Base-by-base conservation (phyloP, 441 rosid species). In the Biscutella laevigata region DNA sequence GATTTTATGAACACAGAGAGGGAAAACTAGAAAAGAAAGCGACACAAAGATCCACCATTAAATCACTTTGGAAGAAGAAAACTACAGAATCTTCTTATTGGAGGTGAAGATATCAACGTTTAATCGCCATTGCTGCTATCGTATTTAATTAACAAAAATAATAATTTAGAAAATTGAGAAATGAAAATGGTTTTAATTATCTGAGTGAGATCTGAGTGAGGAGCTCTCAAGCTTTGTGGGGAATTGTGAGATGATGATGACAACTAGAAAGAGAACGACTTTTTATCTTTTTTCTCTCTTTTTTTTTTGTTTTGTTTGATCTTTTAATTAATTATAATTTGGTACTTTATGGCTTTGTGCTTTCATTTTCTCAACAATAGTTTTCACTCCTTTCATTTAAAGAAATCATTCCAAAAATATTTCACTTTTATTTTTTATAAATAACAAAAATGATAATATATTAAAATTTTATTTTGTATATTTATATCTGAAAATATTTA, bases 1-100 rank as follows among this genome's bases (percentile, higher is more conserved):
- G 4, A 14, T 16, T 45, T 59, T 28, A 24, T 22, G 68, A 57
- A 61, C 24, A 59, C 71, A 61, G 76, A 82, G 94, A 88, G 84
- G 85, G 91, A 82, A 79, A 79, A 55, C 75, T 69, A 77, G 71
- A 75, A 73, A 72, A 69, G 43, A 61, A 76, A 81, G 75, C 71
- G 71, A 67, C 57, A 59, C 51, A 59, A 39, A 45, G 66, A 59
- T 45, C 56, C 51, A 66, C 26, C 9, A 24, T 5, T 53, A 14
- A 16, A 28, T 42, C 47, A 46, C 15, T 42, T 59, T 48, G 48
- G 76, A 54, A 43, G 70, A 75, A 67, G 42, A 59, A 34, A 19
- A 16, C 44, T 38, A 69, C 71, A 72, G 64, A 71, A 67, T 40
- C 59, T 22, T 57, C 54, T 61, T 29, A 72, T 62, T 54, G 63